These are phyloP conservation scores for Calonectria honghensis DNA, from an alignment of 2,329 filamentous ascomycete genomes.

Conservation along the genomic window DNA sequence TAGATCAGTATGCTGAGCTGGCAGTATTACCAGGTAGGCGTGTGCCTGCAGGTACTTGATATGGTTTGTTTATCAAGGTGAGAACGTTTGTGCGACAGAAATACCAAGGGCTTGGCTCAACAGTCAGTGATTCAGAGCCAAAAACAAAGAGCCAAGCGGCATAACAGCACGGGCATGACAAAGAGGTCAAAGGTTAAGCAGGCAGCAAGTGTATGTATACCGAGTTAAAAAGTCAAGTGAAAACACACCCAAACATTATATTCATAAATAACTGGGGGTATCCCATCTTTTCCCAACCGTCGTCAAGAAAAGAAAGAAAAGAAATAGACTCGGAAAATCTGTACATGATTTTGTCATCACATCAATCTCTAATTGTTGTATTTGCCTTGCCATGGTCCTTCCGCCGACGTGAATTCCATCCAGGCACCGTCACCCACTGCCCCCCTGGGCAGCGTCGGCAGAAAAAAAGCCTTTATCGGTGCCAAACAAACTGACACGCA, in stretches of 20 bases:
- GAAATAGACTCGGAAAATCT: constrained; percentile 15
- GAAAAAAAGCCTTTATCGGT: constrained; percentile 38
- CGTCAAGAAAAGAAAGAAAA: constrained; percentile 23
- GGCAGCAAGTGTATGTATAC: background rate
- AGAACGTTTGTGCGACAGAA: background rate
- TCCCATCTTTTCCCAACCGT: constrained; percentile 36
- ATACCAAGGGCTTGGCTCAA: background rate
- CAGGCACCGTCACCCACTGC: constrained; percentile 38
- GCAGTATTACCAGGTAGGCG: background rate
- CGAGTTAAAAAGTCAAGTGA: background rate
- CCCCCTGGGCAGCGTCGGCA: constrained; percentile 32
- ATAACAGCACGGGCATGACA: no score
- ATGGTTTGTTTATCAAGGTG: background rate
- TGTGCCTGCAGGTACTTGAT: background rate
- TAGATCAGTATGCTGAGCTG: background rate
- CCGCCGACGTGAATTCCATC: constrained; percentile 31
- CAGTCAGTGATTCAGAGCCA: background rate
- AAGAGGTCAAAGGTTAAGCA: background rate
- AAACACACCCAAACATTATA: constrained; percentile 42
- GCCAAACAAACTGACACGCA: constrained; percentile 45
- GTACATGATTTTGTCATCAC: constrained; percentile 37
- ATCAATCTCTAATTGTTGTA: constrained; percentile 43
- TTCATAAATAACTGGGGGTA: constrained; percentile 45
- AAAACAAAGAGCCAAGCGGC: no score
- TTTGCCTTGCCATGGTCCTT: constrained; percentile 35